Evolutionary conservation across 495 filamentous ascomycete species (phyloP), one percentile per base, ranked within the genome.

Genomic region (Tirmania nivea): DNA sequence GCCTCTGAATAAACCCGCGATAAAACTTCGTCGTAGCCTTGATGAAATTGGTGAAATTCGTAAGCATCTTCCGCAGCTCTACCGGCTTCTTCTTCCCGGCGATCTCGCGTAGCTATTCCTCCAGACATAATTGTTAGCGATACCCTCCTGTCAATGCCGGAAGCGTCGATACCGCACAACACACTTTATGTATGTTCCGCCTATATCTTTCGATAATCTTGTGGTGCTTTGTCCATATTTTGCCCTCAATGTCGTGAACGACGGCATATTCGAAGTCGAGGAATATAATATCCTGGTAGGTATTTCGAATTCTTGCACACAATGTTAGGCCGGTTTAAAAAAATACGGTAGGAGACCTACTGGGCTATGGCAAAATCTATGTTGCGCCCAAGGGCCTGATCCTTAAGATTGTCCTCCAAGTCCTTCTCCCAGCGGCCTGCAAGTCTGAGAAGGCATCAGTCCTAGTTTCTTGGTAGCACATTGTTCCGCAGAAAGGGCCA

Each of bases 21-120:
- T 96, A 97, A 66, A 93, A 95, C 49, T 77, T 76, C 60, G 89
- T 81, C 54, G 83, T 80, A 4, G 77, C 79, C 67, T 88, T 94
- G 60, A 96, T 78, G 63, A 89, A 96, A 53, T 75, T 74, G 35
- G 79, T 66, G 64, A 89, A 97, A 55, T 77, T 73, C 67, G 81
- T 86, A 60, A 82, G 78, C 10, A 84, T 67, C 64, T 89, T 94
- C 25, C 88, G 78, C 57, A 73, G 72, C 61, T 87, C 79, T 3
- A 92, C 85, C 25, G 78, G 76, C 54, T 79, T 73, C 60, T 77
- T 80, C 61, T 71, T 77, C 53, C 70, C 72, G 49, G 68, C 70
- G 53, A 72, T 69, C 48, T 75, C 71, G 53, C 69, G 70, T 53
- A 75, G 73, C 74, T 78, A 65, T 35, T 53, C 39, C 36, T 48